Evolutionary conservation across 2,329 filamentous ascomycete genomes (phyloP).

Genomic region (Alternaria infectoria): DNA sequence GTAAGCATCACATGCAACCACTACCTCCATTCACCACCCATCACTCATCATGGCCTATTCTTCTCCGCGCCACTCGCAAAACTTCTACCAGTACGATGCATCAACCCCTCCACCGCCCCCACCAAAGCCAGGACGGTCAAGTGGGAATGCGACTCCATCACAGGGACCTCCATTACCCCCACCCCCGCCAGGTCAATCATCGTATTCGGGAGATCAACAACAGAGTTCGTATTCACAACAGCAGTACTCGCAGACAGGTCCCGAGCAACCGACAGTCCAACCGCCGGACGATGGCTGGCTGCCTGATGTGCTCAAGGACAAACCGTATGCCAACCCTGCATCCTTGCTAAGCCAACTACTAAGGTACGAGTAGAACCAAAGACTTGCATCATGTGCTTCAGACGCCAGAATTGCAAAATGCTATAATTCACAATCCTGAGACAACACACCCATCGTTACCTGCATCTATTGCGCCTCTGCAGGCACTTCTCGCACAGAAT

Average conservation of each 20-base stretch:
- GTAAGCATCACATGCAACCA: constrained; percentile 1
- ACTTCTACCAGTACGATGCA: constrained; percentile 50
- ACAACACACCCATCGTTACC: constrained; percentile 75
- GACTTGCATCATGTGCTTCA: constrained; percentile 76
- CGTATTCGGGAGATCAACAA: constrained; percentile 28
- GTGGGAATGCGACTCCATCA: constrained; percentile 50
- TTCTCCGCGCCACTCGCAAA: constrained; percentile 47
- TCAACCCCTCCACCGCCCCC: constrained; percentile 58
- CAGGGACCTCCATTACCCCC: constrained; percentile 55
- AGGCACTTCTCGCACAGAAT: constrained; percentile 72
- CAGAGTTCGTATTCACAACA: constrained; percentile 25
- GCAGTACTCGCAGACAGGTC: constrained; percentile 21
- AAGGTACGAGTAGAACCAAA: constrained; percentile 65
- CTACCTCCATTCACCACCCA: background rate
- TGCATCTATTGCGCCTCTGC: constrained; percentile 69
- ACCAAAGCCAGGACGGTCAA: constrained; percentile 51
- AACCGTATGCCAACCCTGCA: constrained; percentile 67
- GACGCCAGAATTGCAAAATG: constrained; percentile 69
- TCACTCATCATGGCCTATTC: constrained; percentile 43
- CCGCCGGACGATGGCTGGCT: constrained; percentile 73
- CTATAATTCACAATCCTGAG: constrained; percentile 71
- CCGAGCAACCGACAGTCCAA: constrained; percentile 26
- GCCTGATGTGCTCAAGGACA: constrained; percentile 76
- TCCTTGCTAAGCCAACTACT: constrained; percentile 16
- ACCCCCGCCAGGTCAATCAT: constrained; percentile 47